These are phyloP conservation scores for Puccinia horiana DNA, from an alignment of 1,284 basidiomycete species.

Conservation along the genomic window DNA sequence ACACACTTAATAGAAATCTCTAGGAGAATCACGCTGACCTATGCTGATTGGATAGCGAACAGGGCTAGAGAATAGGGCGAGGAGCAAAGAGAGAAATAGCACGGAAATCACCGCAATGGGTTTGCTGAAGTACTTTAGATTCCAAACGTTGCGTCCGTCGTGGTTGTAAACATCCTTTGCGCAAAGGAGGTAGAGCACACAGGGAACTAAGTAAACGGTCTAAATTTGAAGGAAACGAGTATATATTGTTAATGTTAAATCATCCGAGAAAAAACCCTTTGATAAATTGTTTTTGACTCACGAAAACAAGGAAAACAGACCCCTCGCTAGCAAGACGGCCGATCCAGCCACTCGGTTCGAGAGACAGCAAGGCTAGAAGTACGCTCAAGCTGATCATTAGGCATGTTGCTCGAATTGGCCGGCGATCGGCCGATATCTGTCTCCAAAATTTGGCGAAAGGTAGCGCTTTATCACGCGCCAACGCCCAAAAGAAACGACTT, in stretches of 20 bases:
- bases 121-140: slow-evolving; percentile 7
- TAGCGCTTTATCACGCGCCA: slow-evolving; percentile 44
- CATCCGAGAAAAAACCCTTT: too few species aligned
- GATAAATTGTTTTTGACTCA: not conserved
- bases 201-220: slow-evolving; percentile 25
- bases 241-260: not conserved
- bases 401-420: slow-evolving; percentile 27
- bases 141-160: slow-evolving; percentile 34
- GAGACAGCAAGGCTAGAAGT: not conserved
- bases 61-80: too few species aligned
- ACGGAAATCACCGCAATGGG: slow-evolving; percentile 11
- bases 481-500: slow-evolving; percentile 45
- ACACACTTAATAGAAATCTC: not conserved
- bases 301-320: not conserved
- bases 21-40: not conserved
- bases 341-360: not conserved
- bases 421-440: not conserved
- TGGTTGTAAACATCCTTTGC: slow-evolving; percentile 11
- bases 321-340: not conserved
- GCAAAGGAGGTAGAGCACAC: not conserved
- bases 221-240: too few species aligned
- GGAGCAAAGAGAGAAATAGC: not conserved
- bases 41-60: not conserved
- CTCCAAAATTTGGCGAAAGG: slow-evolving; percentile 27
- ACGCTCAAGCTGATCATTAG: slow-evolving; percentile 13